Evolutionary conservation across 345 rosid species (phyloP).

Genomic region (Corymbia maculata): DNA sequence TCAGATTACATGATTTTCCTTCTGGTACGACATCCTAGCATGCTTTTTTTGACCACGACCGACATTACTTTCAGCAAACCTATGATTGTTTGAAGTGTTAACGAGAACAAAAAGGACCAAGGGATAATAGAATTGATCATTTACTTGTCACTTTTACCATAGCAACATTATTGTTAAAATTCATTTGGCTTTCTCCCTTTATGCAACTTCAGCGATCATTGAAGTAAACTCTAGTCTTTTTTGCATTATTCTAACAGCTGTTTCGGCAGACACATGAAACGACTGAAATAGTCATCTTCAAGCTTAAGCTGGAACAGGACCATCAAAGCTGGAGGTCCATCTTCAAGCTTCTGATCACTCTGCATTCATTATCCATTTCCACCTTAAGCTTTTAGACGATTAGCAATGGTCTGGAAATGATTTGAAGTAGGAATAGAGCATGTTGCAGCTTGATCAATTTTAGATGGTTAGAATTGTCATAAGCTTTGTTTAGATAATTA

Average conservation of each 20-base stretch:
- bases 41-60: background rate
- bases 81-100: background rate
- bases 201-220: background rate
- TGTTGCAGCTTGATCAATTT: background rate
- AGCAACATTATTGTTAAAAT: background rate
- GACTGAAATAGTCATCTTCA: background rate
- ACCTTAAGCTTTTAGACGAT: background rate
- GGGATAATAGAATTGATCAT: background rate
- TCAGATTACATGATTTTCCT: conserved; percentile 13
- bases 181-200: background rate
- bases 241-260: background rate
- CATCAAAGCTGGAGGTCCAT: background rate
- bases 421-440: background rate
- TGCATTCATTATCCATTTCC: background rate
- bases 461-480: background rate
- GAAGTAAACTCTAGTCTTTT: background rate
- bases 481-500: background rate
- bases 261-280: background rate
- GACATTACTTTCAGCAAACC: background rate
- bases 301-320: background rate
- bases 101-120: background rate
- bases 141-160: background rate
- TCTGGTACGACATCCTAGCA: background rate
- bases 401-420: background rate
- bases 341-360: background rate